Percentiles rank a stretch among this genome's conserved stretches.
Evolutionary conservation across 2,329 filamentous ascomycete species (phyloP).

Genomic region (Zymoseptoria crescenta): DNA sequence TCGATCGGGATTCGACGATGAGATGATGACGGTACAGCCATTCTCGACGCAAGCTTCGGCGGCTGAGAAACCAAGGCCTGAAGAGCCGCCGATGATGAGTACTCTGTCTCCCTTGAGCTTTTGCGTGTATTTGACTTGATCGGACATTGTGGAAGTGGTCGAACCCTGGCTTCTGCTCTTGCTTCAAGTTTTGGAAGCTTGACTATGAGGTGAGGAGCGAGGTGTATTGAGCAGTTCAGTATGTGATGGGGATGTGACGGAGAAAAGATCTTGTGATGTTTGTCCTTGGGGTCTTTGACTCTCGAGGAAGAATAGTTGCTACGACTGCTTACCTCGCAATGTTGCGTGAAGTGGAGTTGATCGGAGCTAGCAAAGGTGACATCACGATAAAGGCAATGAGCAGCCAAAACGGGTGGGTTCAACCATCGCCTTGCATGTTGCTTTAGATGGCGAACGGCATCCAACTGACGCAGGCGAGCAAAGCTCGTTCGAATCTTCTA

Average conservation of each 20-base stretch:
- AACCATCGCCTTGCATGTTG: too few species aligned
- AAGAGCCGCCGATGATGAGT: constrained; percentile 55
- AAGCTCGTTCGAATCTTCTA: not conserved
- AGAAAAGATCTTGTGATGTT: not conserved
- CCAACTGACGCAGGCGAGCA: not conserved
- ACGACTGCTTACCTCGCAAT: not conserved
- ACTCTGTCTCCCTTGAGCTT: constrained; percentile 43
- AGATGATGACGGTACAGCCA: constrained; percentile 51
- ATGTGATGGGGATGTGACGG: not conserved
- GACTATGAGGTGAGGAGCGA: not conserved
- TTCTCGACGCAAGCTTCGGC: constrained; percentile 51
- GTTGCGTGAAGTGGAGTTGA: not conserved
- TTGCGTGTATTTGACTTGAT: constrained; percentile 40
- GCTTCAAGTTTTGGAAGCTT: not conserved
- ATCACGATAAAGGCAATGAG: not conserved
- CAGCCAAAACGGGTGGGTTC: not conserved
- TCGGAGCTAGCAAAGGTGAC: not conserved
- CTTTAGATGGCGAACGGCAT: too few species aligned
- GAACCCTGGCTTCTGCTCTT: not conserved
- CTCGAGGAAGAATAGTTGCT: not conserved
- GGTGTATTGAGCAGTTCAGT: not conserved
- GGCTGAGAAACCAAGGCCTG: constrained; percentile 55
- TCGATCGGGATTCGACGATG: constrained; percentile 48
- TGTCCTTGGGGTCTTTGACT: not conserved
- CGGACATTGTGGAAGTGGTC: constrained; percentile 26